Base-by-base conservation (phyloP, 306 rosid genomes). In the Fagus sylvatica region DNA sequence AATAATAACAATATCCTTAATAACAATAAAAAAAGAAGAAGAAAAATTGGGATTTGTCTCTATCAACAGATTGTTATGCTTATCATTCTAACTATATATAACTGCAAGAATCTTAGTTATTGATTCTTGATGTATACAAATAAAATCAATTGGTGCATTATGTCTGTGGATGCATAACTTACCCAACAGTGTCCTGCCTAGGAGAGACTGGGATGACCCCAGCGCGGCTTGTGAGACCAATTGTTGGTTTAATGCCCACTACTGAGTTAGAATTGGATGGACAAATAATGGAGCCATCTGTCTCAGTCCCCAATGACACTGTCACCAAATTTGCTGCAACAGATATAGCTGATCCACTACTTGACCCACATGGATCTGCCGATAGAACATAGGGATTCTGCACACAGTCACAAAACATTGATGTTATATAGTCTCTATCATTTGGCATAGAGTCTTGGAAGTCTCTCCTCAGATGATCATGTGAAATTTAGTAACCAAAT, bases 321-420 rank as follows among this genome's bases (percentile, higher is more conserved):
- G 85, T 22, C 17, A 74, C 91, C 67, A 85, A 42, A 53, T 85
- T 85, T 32, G 93, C 83, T 1, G 91, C 82, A 6, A 62, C 81
- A 8, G 88, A 85, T 71, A 87, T 87, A 15, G 93, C 83, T 22
- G 91, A 30, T 32, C 88, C 85, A 77, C 87, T 79, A 36, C 93
- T 87, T 7, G 93, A 87, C 30, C 93, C 88, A 75, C 89, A 87
- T 11, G 88, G 86, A 36, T 39, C 64, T 37, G 62, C 88, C 4
- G 74, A 67, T 28, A 46, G 15, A 46, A 60, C 70, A 65, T 80
- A 85, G 51, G 87, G 89, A 72, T 88, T 85, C 91, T 88, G 78
- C 48, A 40, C 4, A 73, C 28, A 2, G 30, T 15, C 39, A 22
- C 0, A 28, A 53, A 34, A 41, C 6, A 2, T 46, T 46, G 51